Evolutionary conservation across 129 eudicot genomes (phyloP), one percentile per base, ranked within the genome.

Genomic region (Saposhnikovia divaricata): DNA sequence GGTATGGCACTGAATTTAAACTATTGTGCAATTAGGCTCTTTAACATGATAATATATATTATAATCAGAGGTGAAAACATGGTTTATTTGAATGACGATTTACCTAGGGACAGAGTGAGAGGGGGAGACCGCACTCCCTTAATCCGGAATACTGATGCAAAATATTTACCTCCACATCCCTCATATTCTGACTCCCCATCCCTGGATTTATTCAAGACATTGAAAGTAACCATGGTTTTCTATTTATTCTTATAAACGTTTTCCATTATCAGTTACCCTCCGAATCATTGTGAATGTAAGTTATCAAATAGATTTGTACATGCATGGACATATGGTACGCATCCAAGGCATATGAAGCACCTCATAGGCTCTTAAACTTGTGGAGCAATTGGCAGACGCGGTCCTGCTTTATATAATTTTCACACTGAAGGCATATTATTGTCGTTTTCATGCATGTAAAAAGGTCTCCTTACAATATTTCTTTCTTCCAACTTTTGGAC

Each of bases 401-500:
- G n/a, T 51, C n/a, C n/a, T 59, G 31, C 66, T 23, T 2, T 18
- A 55, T 55, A 6, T n/a, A 55, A 0, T 4, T 59, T 8, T 8
- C 66, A 23, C 66, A 23, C 31, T n/a, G 31, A n/a, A 59, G 4
- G 31, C 31, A 59, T 23, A 31, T 23, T 1, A 57, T 57, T 23
- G 25, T 55, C 65, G 11, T 19, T 55, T 3, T 55, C 65, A 5
- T 19, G 65, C 65, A 55, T 55, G 27, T 8, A 6, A 55, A 21
- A 55, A 16, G 57, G 27, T 45, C 77, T 12, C 21, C 21, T 74
- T 43, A 43, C 10, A 73, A 9, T 2, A 5, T 66, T 27, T 66
- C 47, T 27, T 5, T 6, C 34, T 74, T 46, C 59, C 50, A 25
- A 44, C 40, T 1, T 39, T 76, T 80, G 63, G 66, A 79, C 93